These are phyloP conservation scores for Alternaria conjuncta DNA, from an alignment of 2,329 filamentous ascomycete species.

Conservation along the genomic window DNA sequence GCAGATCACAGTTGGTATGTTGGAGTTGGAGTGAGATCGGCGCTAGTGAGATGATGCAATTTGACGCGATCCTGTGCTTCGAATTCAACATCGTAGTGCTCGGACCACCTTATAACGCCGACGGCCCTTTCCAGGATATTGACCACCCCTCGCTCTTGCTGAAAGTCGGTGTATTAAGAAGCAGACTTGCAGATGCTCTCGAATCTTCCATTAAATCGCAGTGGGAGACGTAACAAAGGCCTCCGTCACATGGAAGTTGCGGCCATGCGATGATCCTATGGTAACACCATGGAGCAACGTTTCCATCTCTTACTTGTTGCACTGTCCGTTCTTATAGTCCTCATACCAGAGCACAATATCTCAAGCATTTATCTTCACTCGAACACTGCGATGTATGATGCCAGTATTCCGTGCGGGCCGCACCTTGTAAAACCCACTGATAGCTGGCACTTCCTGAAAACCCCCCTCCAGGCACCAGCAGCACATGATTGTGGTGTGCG, in stretches of 20 bases:
- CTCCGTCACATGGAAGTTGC: neutral
- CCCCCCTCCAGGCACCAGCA: neutral
- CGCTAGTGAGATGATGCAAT: conserved; percentile 27
- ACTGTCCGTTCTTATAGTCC: neutral
- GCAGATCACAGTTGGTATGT: neutral
- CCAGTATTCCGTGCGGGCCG: neutral
- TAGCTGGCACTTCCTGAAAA: neutral
- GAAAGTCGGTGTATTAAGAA: neutral
- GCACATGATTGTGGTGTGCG: neutral
- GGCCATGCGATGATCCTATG: neutral
- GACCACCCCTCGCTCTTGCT: neutral
- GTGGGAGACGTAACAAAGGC: neutral
- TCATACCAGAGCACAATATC: neutral
- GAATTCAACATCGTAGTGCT: conserved; percentile 14
- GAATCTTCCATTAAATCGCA: neutral
- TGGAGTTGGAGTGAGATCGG: conserved; percentile 17
- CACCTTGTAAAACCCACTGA: neutral
- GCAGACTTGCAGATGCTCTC: neutral
- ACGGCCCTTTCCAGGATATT: neutral
- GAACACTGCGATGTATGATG: conserved; percentile 9
- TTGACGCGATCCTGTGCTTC: conserved; percentile 22
- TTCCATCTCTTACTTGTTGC: neutral
- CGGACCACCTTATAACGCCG: neutral
- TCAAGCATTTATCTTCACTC: neutral
- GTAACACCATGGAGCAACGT: neutral